Conservation (phyloP, 176 grass and related monocot genomes). For the Ampelocalamus luodianensis region DNA sequence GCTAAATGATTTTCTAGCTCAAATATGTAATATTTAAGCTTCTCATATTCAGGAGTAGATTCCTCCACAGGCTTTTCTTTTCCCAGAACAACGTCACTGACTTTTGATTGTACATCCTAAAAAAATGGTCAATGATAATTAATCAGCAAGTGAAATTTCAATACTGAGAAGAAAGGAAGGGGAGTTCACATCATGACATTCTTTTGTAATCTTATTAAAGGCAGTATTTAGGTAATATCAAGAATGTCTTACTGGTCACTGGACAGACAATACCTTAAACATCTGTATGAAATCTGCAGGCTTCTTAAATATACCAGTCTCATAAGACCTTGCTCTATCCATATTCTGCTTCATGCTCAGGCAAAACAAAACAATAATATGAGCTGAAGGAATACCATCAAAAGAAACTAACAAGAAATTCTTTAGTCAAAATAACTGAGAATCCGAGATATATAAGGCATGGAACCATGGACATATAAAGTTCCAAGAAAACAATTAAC, state of each 20-base stretch:
- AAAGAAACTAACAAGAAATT: conserved; percentile 11
- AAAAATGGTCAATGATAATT: not conserved
- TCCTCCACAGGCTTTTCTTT: conserved; percentile 99
- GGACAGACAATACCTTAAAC: conserved; percentile 82
- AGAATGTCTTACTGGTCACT: conserved; percentile 3
- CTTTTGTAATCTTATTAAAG: not conserved
- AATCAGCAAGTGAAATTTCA: conserved; percentile 14
- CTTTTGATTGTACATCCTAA: conserved; percentile 91
- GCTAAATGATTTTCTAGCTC: conserved; percentile 93
- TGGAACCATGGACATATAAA: not conserved
- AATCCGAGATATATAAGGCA: not conserved
- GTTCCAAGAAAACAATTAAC: conserved; percentile 15
- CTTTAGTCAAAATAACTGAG: not conserved
- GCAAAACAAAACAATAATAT: conserved; percentile 39
- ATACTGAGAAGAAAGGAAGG: not conserved
- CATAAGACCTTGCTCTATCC: conserved; percentile 88
- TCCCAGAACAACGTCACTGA: conserved; percentile 94
- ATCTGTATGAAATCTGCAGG: conserved; percentile 90
- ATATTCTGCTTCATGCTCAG: conserved; percentile 71
- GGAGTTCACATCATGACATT: not conserved
- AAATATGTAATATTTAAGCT: conserved; percentile 95
- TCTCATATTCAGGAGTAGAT: conserved; percentile 94
- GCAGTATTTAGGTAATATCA: conserved; percentile 20
- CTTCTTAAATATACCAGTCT: conserved; percentile 91
- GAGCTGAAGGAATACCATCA: conserved; percentile 19